These are phyloP conservation scores for Platanthera zijinensis DNA, from an alignment of 106 monocot genomes.

Conservation along the genomic window DNA sequence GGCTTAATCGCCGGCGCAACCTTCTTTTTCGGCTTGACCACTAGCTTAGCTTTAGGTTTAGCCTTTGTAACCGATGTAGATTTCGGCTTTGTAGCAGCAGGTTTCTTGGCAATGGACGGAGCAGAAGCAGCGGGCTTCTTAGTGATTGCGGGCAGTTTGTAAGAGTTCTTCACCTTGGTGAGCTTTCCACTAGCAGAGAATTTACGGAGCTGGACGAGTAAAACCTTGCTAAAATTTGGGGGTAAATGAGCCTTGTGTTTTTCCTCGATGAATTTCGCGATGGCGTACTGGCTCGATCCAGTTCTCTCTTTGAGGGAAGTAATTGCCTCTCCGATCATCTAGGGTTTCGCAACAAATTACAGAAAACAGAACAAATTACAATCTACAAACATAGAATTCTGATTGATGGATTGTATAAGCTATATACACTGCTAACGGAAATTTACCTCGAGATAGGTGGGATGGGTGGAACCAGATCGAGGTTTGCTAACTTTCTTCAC, in stretches of 20 bases:
- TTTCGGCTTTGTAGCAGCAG: background rate
- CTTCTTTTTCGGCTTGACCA: background rate
- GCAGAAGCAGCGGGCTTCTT: background rate
- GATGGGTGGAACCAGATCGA: background rate
- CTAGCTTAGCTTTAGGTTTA: background rate
- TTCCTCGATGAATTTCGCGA: slow-evolving; percentile 74
- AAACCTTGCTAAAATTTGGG: slow-evolving; percentile 58
- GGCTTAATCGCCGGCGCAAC: background rate
- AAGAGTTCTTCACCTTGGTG: slow-evolving; percentile 69
- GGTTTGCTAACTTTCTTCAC: background rate
- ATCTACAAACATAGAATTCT: background rate
- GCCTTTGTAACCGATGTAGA: too few species aligned
- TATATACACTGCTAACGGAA: background rate
- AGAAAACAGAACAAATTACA: background rate
- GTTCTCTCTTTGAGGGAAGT: slow-evolving; percentile 60
- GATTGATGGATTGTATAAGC: background rate
- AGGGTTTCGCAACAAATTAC: background rate
- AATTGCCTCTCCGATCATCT: slow-evolving; percentile 88
- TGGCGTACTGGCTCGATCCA: slow-evolving; percentile 78
- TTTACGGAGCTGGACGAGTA: slow-evolving; percentile 52
- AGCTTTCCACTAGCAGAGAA: slow-evolving; percentile 57
- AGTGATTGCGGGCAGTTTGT: slow-evolving; percentile 34
- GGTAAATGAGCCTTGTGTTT: slow-evolving; percentile 57
- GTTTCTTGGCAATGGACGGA: background rate
- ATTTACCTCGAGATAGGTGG: slow-evolving; percentile 1